Conservation (phyloP, 2,329 filamentous ascomycete species). For the Acephala macrosclerotiorum region DNA sequence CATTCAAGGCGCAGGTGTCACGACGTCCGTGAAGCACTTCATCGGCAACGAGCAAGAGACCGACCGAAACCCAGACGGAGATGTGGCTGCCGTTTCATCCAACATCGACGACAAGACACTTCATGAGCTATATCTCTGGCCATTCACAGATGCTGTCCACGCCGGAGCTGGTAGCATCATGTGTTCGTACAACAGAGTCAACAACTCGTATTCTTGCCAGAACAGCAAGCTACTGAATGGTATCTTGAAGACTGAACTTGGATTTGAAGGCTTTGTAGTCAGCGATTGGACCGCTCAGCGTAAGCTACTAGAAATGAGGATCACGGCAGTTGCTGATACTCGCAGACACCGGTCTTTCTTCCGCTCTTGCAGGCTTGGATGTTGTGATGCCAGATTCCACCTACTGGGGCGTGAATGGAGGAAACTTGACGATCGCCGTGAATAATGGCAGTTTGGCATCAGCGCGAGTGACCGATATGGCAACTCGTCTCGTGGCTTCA, state of each 20-base stretch:
- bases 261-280: conserved; percentile 85
- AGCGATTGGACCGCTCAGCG: conserved; percentile 85
- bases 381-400: conserved; percentile 48
- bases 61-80: conserved; percentile 55
- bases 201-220: conserved; percentile 72
- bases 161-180: conserved; percentile 81
- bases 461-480: conserved; percentile 47
- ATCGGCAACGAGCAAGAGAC: conserved; percentile 78
- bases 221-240: conserved; percentile 84
- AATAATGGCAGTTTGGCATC: conserved; percentile 57
- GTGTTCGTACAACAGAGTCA: conserved; percentile 81
- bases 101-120: conserved; percentile 80
- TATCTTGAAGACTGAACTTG: conserved; percentile 82
- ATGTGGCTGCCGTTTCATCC: conserved; percentile 54
- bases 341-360: conserved; percentile 72
- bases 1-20: conserved; percentile 22
- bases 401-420: conserved; percentile 29
- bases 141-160: conserved; percentile 82
- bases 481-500: conserved; percentile 56
- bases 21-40: conserved; percentile 51
- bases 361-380: conserved; percentile 82
- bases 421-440: conserved; percentile 57
- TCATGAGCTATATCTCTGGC: conserved; percentile 85
- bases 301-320: background rate
- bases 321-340: background rate